A percentile compares a stretch with the other conserved stretches of the same genome.
phyloP scores from a whole-genome alignment of 208 protist genomes.

The Leishmania martiniquensis region DNA sequence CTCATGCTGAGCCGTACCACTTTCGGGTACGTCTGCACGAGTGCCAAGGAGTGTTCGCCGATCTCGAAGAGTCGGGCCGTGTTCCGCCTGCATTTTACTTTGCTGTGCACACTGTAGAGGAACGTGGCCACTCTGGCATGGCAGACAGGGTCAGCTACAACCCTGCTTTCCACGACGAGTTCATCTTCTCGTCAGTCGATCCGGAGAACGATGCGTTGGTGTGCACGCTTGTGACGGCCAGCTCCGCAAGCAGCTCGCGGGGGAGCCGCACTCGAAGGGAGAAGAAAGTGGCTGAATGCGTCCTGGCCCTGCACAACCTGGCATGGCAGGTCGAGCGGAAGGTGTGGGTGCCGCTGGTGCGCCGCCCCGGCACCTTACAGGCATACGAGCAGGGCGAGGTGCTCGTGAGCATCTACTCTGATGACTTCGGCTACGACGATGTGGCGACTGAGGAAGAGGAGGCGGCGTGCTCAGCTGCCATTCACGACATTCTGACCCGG shows the following conservation, averaged over 20 bases:
- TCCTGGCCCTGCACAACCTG: slow-evolving; percentile 68
- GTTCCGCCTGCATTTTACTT: slow-evolving; percentile 51
- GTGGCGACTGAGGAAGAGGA: slow-evolving; percentile 56
- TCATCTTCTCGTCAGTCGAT: slow-evolving; percentile 60
- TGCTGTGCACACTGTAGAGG: slow-evolving; percentile 57
- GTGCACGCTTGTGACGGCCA: slow-evolving; percentile 57
- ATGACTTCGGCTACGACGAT: slow-evolving; percentile 58
- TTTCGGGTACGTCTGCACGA: slow-evolving; percentile 71
- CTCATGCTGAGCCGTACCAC: slow-evolving; percentile 13
- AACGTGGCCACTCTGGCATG: slow-evolving; percentile 60
- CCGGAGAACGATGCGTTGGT: slow-evolving; percentile 71
- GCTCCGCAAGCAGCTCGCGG: slow-evolving; percentile 7
- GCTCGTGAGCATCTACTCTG: slow-evolving; percentile 72
- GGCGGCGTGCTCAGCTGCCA: slow-evolving; percentile 49
- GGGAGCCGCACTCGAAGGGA: slow-evolving; percentile 7
- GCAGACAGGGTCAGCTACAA: slow-evolving; percentile 41
- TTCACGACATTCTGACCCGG: slow-evolving; percentile 53
- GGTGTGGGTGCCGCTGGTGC: slow-evolving; percentile 75
- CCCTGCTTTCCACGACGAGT: slow-evolving; percentile 80
- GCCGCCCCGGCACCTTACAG: slow-evolving; percentile 58
- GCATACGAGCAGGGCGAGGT: slow-evolving; percentile 77
- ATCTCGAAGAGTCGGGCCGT: slow-evolving; percentile 35
- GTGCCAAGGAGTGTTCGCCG: slow-evolving; percentile 37
- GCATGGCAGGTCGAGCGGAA: slow-evolving; percentile 52
- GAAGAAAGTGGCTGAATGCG: slow-evolving; percentile 72